phyloP scores from a whole-genome alignment of 176 grass and related monocot species.

The Juncus effusus region DNA sequence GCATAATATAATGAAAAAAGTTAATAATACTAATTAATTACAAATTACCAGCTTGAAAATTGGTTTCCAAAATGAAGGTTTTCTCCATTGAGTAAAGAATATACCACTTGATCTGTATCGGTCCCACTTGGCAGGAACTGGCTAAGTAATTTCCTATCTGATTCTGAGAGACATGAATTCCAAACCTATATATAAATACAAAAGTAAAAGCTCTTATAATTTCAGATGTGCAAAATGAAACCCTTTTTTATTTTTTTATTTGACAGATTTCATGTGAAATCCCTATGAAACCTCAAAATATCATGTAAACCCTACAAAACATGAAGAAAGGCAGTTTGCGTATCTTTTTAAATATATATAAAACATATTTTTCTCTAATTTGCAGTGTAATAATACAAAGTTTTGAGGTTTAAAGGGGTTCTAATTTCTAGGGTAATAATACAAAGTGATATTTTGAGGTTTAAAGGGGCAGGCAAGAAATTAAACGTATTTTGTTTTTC shows the following conservation, averaged over 20 bases:
- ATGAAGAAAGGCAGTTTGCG: no score
- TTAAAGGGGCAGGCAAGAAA: no score
- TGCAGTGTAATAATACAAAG: background rate
- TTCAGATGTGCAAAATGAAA: no score
- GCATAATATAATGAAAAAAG: background rate
- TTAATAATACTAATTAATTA: conserved; percentile 15
- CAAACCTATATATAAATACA: conserved; percentile 46
- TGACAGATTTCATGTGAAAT: background rate
- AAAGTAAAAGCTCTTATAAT: background rate
- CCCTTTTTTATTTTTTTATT: no score
- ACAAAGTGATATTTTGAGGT: no score
- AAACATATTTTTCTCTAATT: background rate
- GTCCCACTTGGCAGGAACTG: conserved; percentile 50
- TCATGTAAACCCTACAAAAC: no score
- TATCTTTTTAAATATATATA: conserved; percentile 1
- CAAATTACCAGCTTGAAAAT: conserved; percentile 54
- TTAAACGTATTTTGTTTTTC: no score
- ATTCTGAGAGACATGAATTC: conserved; percentile 52
- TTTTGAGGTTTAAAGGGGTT: no score
- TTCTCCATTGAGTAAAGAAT: conserved; percentile 41
- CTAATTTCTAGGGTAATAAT: no score
- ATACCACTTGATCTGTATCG: conserved; percentile 48
- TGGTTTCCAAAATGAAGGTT: conserved; percentile 48
- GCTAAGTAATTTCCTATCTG: conserved; percentile 52
- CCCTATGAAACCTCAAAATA: no score